Evolutionary conservation across 371 early-diverging fungal genomes (phyloP).

Genomic region (Mortierella sp.): DNA sequence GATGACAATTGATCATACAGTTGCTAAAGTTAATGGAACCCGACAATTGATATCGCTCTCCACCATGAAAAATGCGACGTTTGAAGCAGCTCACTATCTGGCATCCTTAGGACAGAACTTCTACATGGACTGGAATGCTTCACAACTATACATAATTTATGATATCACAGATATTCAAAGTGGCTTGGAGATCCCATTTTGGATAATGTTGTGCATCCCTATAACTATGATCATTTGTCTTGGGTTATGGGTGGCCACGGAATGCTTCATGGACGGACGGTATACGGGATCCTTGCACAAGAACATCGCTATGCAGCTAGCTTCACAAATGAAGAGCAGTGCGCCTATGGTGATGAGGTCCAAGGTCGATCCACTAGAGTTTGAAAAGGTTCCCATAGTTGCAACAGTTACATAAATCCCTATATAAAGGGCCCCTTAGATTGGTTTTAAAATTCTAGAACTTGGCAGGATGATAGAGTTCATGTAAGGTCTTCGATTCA

Average conservation of each 20-base stretch:
- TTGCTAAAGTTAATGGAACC: background rate
- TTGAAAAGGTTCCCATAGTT: no score
- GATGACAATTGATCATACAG: background rate
- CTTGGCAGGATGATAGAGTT: no score
- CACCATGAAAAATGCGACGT: background rate
- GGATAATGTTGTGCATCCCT: background rate
- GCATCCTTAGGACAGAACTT: constrained; percentile 9
- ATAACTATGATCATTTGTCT: no score
- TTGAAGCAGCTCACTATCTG: background rate
- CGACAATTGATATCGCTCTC: background rate
- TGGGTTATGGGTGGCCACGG: background rate
- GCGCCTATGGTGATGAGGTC: background rate
- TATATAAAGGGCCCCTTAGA: no score
- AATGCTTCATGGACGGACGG: background rate
- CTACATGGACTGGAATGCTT: background rate
- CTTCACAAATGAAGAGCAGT: no score
- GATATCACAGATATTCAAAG: background rate
- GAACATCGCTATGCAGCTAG: background rate
- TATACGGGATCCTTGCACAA: background rate
- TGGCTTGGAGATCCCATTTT: constrained; percentile 12
- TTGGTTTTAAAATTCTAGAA: no score
- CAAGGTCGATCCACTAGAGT: background rate
- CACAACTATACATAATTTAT: background rate
- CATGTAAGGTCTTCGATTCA: no score
- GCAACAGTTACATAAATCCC: no score